Evolutionary conservation across 805 yeast species (phyloP), one percentile per base, ranked within the genome.

Genomic region (Starmerella khaoyaiensis): DNA sequence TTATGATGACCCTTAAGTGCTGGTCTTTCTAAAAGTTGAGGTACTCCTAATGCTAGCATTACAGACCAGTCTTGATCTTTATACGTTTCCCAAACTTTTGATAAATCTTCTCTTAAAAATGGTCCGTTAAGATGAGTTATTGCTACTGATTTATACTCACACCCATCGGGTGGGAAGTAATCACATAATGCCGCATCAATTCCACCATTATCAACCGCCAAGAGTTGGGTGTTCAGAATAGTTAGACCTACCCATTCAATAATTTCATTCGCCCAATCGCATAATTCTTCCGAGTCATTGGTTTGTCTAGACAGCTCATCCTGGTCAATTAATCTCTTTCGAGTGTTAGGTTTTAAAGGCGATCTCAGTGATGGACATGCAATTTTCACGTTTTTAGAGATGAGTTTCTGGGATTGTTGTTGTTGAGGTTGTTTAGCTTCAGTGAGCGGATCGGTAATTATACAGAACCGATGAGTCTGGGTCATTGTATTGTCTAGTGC

Each of bases 201-300:
- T 3, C 22, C 34, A 9, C 31, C 30, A 9, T 36, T 28, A 28
- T 31, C 11, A 3, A 21, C 31, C 4, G 37, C 21, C 1, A 45
- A 20, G 4, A 40, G 28, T n/a, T 30, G 34, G 2, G 44, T 36
- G 7, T 33, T 29, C 3, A 42, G 11, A 2, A 25, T 35, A 3
- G 35, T 40, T 9, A 47, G 41, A 1, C 50, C 52, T 3, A 34
- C 28, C 51, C 51, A 47, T 20, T 49, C 50, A 2, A 24, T n/a
- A 16, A 45, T 12, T n/a, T 16, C 38, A 20, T 43, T 44, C 5
- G 49, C 36, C 51, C 51, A 47, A 25, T 49, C 52, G 12, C 36
- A 35, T 19, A 40, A 37, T 9, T 20, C 39, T 17, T 39, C 36
- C 12, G 19, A 14, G 3, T 15, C 37, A n/a, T n/a, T n/a, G n/a